Conservation (phyloP, 1,284 basidiomycete species). For the Apiotrichum domesticum region DNA sequence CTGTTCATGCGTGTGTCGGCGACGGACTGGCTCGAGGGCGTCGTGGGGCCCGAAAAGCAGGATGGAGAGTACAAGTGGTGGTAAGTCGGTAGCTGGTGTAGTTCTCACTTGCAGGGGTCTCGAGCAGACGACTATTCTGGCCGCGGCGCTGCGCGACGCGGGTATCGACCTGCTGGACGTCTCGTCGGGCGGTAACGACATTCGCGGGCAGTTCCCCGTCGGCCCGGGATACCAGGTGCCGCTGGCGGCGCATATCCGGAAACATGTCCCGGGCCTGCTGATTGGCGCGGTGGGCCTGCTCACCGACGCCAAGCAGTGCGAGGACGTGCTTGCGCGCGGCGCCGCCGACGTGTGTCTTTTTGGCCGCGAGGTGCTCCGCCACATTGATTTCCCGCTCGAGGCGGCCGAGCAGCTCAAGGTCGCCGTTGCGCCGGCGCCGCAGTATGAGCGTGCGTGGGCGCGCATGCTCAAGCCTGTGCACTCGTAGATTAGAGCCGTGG, state of each 20-base stretch:
- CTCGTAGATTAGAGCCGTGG: no score
- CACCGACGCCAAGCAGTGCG: conserved; percentile 59
- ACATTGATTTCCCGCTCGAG: conserved; percentile 45
- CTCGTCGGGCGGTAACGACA: conserved; percentile 64
- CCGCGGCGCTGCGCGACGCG: conserved; percentile 54
- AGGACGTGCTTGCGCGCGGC: conserved; percentile 59
- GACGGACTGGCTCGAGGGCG: conserved; percentile 63
- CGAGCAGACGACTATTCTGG: conserved; percentile 62
- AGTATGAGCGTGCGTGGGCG: conserved; percentile 24
- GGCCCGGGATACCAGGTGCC: conserved; percentile 65
- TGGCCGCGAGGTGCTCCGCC: conserved; percentile 53
- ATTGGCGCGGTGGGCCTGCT: conserved; percentile 67
- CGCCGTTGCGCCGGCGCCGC: conserved; percentile 38
- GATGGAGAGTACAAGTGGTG: conserved; percentile 46
- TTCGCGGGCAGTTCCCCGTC: conserved; percentile 54
- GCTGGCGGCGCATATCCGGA: conserved; percentile 64
- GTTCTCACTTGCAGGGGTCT: conserved; percentile 48
- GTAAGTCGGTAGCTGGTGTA: conserved; percentile 2
- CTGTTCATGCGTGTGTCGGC: conserved; percentile 69
- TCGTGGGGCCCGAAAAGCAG: conserved; percentile 42
- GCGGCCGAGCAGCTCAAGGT: conserved; percentile 39
- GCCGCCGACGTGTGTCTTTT: conserved; percentile 64
- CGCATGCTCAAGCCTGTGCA: no score
- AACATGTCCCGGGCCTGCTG: conserved; percentile 54
- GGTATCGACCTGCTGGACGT: conserved; percentile 68